A percentile compares a stretch with the other conserved stretches of the same genome.
Conservation (phyloP, 441 rosid species). For the Gossypium laxum region DNA sequence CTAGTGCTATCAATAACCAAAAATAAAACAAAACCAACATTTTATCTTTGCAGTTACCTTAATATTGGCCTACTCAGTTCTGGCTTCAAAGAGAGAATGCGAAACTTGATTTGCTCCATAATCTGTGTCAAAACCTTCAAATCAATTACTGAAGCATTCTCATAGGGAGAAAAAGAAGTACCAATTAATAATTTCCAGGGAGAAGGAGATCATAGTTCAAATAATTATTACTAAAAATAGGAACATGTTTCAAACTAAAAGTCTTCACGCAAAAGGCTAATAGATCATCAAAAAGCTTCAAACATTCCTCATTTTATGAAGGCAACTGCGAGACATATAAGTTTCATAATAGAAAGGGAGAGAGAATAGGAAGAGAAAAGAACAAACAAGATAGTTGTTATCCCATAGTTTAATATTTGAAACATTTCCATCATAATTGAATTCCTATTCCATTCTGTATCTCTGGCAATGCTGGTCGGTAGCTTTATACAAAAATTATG, state of each 20-base stretch:
- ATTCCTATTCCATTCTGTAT: neutral
- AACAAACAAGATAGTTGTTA: neutral
- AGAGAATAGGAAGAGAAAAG: neutral
- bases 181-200: neutral
- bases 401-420: neutral
- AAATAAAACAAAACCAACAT: constrained; percentile 1
- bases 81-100: constrained; percentile 58
- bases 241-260: neutral
- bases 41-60: constrained; percentile 32
- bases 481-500: neutral
- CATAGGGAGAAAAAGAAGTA: neutral
- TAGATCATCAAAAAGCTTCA: neutral
- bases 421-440: neutral
- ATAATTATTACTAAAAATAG: neutral
- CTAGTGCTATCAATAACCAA: constrained; percentile 8
- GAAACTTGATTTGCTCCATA: constrained; percentile 68
- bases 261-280: neutral
- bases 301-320: neutral
- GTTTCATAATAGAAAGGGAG: neutral
- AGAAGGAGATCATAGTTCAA: constrained; percentile 1
- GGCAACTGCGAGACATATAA: neutral
- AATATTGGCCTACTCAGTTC: constrained; percentile 46
- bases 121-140: constrained; percentile 38
- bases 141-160: neutral
- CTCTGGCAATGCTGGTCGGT: neutral